Base-by-base conservation (phyloP, 169 alveolate genomes). In the Theileria annulata region DNA sequence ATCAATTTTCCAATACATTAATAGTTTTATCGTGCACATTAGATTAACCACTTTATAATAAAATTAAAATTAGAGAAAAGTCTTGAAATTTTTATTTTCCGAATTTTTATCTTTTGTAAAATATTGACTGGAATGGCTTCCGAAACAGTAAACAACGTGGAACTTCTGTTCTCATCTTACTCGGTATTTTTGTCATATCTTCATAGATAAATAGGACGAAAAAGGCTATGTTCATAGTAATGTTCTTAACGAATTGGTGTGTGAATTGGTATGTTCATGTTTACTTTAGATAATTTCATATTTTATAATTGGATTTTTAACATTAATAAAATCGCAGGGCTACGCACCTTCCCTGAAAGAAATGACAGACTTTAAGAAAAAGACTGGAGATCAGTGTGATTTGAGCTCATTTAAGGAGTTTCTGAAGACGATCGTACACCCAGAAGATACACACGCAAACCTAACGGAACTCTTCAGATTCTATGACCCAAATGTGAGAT, bases 331-430 rank as follows among this genome's bases (percentile, higher is more conserved):
- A 4, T 1, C 6, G 17, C 54, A 82, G 89, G 89, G 89, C 1
- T 76, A 33, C 77, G 89, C 89, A 8, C 89, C 89, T 6, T 82
- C 89, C 21, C 25, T 68, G 5, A 82, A 78, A 30, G 89, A 82
- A 37, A 3, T 82, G 71, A 49, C 69, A 13, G 63, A 71, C 0
- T 82, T 82, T 76, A 67, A 37, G 77, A 64, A 66, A 12, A 77
- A 58, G 31, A 49, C 60, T 54, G 86, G 86, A 28, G 70, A 48
- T 8, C 71, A 74, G 60, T 82, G 89, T 37, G 71, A 49, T 15
- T 31, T 74, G 30, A 77, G 58, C 2, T 49, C 49, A 28, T 28
- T 82, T 3, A 63, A 82, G 68, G 86, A 47, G 62, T 71, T 82
- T 15, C 48, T 75, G 19, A 62, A n/a, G 47, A 76, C 79, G 2